Base-by-base conservation (phyloP, 2,329 filamentous ascomycete genomes). In the Orbilia ellipsospora region DNA sequence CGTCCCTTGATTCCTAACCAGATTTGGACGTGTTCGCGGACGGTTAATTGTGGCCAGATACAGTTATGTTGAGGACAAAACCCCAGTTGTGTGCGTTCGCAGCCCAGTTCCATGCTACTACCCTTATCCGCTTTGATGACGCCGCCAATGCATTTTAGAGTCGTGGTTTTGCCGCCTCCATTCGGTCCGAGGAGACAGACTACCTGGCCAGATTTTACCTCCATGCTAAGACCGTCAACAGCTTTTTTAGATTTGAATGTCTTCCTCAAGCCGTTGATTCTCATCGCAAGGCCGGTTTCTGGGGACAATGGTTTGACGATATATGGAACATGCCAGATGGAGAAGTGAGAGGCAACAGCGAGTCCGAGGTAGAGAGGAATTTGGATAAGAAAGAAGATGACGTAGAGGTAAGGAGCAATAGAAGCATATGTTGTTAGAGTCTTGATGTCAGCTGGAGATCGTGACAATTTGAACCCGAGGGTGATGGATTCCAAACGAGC, bases 1-100 rank as follows among this genome's bases (percentile, higher is more conserved):
- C 83, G 82, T 0, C 90, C 87, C 80, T 97, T 97, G 60, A 97
- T 85, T 52, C 86, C 85, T 81, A 95, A 94, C 84, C 97, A 97
- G 61, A 96, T 92, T 10, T 84, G 83, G 15, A 97, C 88, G 80
- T 97, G 94, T 81, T 97, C 93, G 79, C 89, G 88, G 0, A 96
- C 93, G 0, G 92, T 96, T 67, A 97, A 83, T 73, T 93, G 90
- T 78, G 94, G 91, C 93, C 94, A 97, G 48, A 97, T 86, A 4
- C 97, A 94, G 79, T 97, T 97, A 84, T 80, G 79, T 81, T 97
- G 94, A 0, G 94, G 94, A 69, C 93, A 95, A 54, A 96, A 89
- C 13, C 94, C 94, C 16, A 97, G 86, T 20, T 77, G 75, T 12
- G 68, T 77, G 4, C 66, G 56, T 18, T 77, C 67, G 23, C 73